Base-by-base conservation (phyloP, 2,329 filamentous ascomycete species). In the Colletotrichum ledebouriae region DNA sequence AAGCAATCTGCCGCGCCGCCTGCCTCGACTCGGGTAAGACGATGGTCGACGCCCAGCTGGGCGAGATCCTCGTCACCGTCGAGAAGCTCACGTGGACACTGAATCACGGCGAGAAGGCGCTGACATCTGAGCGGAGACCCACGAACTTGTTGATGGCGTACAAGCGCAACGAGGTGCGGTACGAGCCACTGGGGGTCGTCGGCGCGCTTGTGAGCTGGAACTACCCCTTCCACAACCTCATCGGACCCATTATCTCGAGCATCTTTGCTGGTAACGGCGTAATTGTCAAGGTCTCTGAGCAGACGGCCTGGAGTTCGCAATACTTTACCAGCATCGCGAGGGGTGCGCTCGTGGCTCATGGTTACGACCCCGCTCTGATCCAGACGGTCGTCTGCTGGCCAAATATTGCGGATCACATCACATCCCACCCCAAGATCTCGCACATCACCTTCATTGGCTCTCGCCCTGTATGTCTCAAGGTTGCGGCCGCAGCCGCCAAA, bases 361-460 rank as follows among this genome's bases (percentile, higher is more conserved):
- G 94, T 1, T 90, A 97, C 77, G 90, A 93, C 71, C 88, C 92
- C 0, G 86, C 93, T 60, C 86, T 99, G 6, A 88, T 98, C 41
- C 94, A 98, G 81, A 90, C 89, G 39, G 85, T 98, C 53, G 89
- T 92, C 25, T 98, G 95, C 85, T 97, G 96, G 89, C 95, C 96
- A 4, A 84, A 92, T 70, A 90, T 91, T 2, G 96, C 96, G 1
- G 86, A 88, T 56, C 87, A 94, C 76, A 84, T 99, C 58, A 97
- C 94, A 2, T 93, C 92, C 10, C 96, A 98, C 78, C 90, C 92
- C 0, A 88, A 85, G 33, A 92, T 99, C 75, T 87, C 90, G 49
- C 96, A 99, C 79, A 86, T 99, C 72, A 98, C 96, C 17, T 99
- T 99, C 81, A 98, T 99, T 78, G 96, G 96, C 71, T 97, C 94